Conservation (phyloP, 306 rosid species). For the Ammopiptanthus mongolicus region DNA sequence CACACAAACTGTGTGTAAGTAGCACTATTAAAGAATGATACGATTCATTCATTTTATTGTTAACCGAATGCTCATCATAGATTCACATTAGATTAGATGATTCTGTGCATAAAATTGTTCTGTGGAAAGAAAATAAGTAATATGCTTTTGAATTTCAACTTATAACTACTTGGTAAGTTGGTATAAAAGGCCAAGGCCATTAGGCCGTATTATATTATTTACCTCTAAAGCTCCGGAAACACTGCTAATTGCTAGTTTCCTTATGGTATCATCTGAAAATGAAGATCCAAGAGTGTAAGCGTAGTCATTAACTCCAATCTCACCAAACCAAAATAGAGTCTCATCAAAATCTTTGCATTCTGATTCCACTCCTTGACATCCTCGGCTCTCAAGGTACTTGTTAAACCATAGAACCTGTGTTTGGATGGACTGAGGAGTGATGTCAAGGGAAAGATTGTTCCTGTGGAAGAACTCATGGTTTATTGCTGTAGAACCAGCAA, state of each 20-base stretch:
- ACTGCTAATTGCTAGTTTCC: conserved; percentile 48
- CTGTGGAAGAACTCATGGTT: conserved; percentile 64
- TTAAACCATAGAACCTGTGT: conserved; percentile 83
- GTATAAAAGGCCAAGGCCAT: neutral
- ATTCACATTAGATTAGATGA: neutral
- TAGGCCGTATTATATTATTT: conserved; percentile 12
- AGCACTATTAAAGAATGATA: too few relatives aligned
- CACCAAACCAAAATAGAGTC: conserved; percentile 88
- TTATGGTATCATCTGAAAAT: conserved; percentile 43
- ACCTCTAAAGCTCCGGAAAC: conserved; percentile 57
- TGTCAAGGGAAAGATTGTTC: conserved; percentile 64
- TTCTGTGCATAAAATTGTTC: neutral
- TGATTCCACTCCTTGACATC: conserved; percentile 30
- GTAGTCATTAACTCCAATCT: conserved; percentile 94
- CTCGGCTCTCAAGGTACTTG: conserved; percentile 43
- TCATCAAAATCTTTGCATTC: conserved; percentile 48
- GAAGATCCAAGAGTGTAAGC: conserved; percentile 81
- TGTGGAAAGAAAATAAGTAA: neutral
- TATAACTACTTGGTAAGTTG: neutral
- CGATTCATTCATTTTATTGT: neutral
- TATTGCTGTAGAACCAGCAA: conserved; percentile 88
- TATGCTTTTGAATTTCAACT: neutral
- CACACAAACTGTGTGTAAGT: too few relatives aligned
- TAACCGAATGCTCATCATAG: neutral
- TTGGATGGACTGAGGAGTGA: conserved; percentile 70